A percentile compares a stretch with the other conserved stretches of the same genome.
Evolutionary conservation across 345 rosid species (phyloP).

Genomic region (Hypericum perforatum): DNA sequence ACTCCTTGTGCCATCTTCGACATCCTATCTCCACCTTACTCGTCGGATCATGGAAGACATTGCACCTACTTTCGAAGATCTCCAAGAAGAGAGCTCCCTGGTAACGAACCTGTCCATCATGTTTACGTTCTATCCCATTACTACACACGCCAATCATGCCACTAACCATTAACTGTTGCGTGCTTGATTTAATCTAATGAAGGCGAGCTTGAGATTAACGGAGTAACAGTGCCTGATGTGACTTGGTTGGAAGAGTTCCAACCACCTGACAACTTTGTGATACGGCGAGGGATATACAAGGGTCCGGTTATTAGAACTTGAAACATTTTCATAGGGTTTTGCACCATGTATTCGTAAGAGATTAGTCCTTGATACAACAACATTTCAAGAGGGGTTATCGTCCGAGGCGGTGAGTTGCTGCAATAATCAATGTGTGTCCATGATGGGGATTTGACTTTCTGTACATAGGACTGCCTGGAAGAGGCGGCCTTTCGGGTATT

Average conservation of each 20-base stretch:
- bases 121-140: too few relatives aligned
- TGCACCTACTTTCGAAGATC: conserved; percentile 1
- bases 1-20: conserved; percentile 3
- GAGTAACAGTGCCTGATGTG: conserved; percentile 37
- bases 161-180: neutral
- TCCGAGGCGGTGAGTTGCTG: too few relatives aligned
- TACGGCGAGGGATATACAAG: conserved; percentile 48
- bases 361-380: too few relatives aligned
- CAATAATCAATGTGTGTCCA: too few relatives aligned
- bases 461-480: too few relatives aligned
- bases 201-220: conserved; percentile 58
- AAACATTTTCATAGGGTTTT: conserved; percentile 13
- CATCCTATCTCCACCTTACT: conserved; percentile 4
- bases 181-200: conserved; percentile 9
- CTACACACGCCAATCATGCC: neutral
- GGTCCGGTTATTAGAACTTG: conserved; percentile 75
- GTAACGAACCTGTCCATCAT: neutral
- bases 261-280: conserved; percentile 77
- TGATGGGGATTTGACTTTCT: too few relatives aligned
- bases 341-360: conserved; percentile 4
- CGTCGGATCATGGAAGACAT: conserved; percentile 4
- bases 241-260: conserved; percentile 81
- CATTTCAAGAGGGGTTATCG: too few relatives aligned
- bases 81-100: neutral
- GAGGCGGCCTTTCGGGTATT: too few relatives aligned